These are phyloP conservation scores for Pisolithus tinctorius DNA, from an alignment of 768 basidiomycete genomes.

Conservation along the genomic window DNA sequence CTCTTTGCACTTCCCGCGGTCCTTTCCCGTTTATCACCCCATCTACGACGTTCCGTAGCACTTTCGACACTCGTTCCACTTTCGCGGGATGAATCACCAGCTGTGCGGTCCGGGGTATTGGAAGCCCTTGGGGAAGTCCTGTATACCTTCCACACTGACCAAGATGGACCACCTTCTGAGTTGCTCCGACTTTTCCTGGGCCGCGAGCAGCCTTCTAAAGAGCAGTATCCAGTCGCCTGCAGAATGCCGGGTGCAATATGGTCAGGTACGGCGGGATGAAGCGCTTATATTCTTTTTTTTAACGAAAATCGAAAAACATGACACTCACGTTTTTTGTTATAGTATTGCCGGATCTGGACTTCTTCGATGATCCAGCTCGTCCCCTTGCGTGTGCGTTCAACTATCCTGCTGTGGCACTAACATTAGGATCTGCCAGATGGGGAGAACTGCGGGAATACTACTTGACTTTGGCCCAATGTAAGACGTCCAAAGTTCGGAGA, in stretches of 20 bases:
- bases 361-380: constrained; percentile 62
- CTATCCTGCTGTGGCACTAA: constrained; percentile 83
- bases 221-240: constrained; percentile 28
- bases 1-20: constrained; percentile 82
- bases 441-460: constrained; percentile 62
- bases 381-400: constrained; percentile 82
- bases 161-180: constrained; percentile 61
- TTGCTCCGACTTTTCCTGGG: constrained; percentile 77
- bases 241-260: constrained; percentile 8
- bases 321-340: constrained; percentile 5
- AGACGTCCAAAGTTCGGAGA: constrained; percentile 56
- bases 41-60: constrained; percentile 56
- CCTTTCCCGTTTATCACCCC: constrained; percentile 53
- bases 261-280: constrained; percentile 9
- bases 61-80: constrained; percentile 59
- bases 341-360: constrained; percentile 31
- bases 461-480: constrained; percentile 53
- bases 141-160: constrained; percentile 65
- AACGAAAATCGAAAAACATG: neutral
- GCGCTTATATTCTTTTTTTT: neutral
- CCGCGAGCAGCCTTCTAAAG: constrained; percentile 36
- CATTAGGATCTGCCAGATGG: constrained; percentile 77
- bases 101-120: constrained; percentile 73
- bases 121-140: constrained; percentile 89
- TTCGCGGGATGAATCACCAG: constrained; percentile 51